phyloP scores from a whole-genome alignment of 768 basidiomycete species.

The Suillus weaverae region DNA sequence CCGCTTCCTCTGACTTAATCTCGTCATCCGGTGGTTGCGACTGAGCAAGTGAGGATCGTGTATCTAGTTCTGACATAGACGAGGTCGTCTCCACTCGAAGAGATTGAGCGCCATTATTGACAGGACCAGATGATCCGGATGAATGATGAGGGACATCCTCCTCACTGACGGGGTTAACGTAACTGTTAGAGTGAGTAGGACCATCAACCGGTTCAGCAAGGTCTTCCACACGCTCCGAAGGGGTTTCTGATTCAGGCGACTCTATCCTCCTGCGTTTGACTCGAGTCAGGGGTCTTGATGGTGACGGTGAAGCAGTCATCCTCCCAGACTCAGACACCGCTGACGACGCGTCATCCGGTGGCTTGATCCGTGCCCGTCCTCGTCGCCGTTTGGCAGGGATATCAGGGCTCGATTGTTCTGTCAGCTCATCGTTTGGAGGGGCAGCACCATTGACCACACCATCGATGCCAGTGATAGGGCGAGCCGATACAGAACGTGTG shows the following conservation, averaged over 20 bases:
- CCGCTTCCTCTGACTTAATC: slow-evolving; percentile 54
- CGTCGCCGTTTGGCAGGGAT: slow-evolving; percentile 33
- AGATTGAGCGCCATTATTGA: background rate
- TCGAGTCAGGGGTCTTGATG: slow-evolving; percentile 26
- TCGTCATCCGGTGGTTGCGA: slow-evolving; percentile 22
- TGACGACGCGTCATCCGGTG: slow-evolving; percentile 10
- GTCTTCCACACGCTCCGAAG: slow-evolving; percentile 11
- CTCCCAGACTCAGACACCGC: slow-evolving; percentile 2
- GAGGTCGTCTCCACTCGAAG: background rate
- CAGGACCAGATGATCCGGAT: background rate
- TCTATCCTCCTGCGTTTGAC: slow-evolving; percentile 49
- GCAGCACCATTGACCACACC: slow-evolving; percentile 10
- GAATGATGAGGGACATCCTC: slow-evolving; percentile 4
- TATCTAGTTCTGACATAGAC: slow-evolving; percentile 5
- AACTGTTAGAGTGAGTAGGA: slow-evolving; percentile 13
- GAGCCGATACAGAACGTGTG: slow-evolving; percentile 21
- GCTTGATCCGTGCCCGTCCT: slow-evolving; percentile 30
- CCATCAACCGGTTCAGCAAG: slow-evolving; percentile 10
- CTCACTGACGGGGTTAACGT: slow-evolving; percentile 18
- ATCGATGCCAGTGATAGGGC: slow-evolving; percentile 16
- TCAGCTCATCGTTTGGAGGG: slow-evolving; percentile 10
- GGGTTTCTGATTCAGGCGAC: slow-evolving; percentile 31
- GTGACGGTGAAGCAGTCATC: slow-evolving; percentile 11
- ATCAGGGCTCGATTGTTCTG: slow-evolving; percentile 5
- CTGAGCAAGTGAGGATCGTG: background rate